Evolutionary conservation across 2,329 filamentous ascomycete genomes (phyloP), one percentile per base, ranked within the genome.

Genomic region (Ilyonectria sp.): DNA sequence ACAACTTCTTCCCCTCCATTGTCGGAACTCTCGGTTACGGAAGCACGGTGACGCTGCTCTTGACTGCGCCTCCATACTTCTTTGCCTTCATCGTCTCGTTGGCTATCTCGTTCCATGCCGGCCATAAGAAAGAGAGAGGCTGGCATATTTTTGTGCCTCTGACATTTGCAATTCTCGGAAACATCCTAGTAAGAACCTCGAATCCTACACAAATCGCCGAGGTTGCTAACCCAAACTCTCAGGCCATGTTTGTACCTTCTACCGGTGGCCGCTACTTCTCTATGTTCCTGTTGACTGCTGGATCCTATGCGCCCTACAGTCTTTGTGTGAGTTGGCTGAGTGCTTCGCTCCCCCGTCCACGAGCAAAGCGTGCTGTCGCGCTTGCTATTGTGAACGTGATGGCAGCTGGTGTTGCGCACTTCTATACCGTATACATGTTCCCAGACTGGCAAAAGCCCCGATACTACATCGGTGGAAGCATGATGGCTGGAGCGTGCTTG

Each of bases 111-210:
- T 83, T 82, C 66, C 83, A 79, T 10, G 83, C 82, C 0, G 85
- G 86, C 55, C 74, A 80, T 54, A 82, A 83, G 53, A 79, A 82
- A 8, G 84, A 86, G 67, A 78, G 85, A 8, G 82, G 81, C 1
- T 82, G 82, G 44, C 85, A 86, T 68, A 84, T 86, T 17, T 76
- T 82, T 0, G 84, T 71, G 13, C 65, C 70, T 2, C 23, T 68
- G 44, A 62, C 70, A 0, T 57, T 86, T 5, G 82, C 81, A 0
- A 74, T 85, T 0, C 62, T 68, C 13, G 66, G 66, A 10, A 68
- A 65, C 82, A 4, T 65, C 7, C 26, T 60, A 15, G 56, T 60
- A 50, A 65, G 56, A 10, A 13, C 1, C 21, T 17, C 19, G 8
- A 5, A 10, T 6, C 17, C 15, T n/a, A n/a, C 7, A 17, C 15